These are phyloP conservation scores for Cucurbita pepo DNA, from an alignment of 306 rosid genomes.

Conservation along the genomic window DNA sequence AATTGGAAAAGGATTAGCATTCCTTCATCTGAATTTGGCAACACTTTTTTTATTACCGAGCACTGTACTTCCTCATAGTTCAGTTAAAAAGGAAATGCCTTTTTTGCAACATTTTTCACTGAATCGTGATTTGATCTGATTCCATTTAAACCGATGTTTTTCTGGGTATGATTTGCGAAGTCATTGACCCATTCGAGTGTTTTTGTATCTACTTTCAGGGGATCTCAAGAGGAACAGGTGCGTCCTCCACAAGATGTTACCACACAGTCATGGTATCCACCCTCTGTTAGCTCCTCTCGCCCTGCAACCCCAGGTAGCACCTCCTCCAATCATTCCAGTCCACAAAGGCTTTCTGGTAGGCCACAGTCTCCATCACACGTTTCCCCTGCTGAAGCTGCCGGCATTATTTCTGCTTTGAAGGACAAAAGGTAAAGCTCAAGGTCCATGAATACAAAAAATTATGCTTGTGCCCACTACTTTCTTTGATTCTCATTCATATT, in stretches of 20 bases:
- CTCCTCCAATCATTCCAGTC: slow-evolving; percentile 27
- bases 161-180: neutral
- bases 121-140: neutral
- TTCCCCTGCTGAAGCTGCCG: slow-evolving; percentile 77
- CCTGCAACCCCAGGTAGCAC: slow-evolving; percentile 50
- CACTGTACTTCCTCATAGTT: neutral
- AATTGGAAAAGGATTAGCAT: neutral
- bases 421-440: slow-evolving; percentile 39
- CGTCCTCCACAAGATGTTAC: slow-evolving; percentile 47
- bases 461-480: neutral
- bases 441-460: neutral
- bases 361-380: slow-evolving; percentile 35
- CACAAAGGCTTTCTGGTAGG: slow-evolving; percentile 30
- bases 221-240: slow-evolving; percentile 68
- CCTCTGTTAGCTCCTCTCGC: slow-evolving; percentile 48
- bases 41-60: neutral
- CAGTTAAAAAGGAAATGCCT: neutral
- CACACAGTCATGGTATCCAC: slow-evolving; percentile 76
- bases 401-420: slow-evolving; percentile 53
- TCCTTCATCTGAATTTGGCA: neutral
- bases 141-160: neutral
- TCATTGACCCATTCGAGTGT: neutral
- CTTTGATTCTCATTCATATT: neutral
- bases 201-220: slow-evolving; percentile 26
- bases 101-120: neutral